Evolutionary conservation across 2,329 filamentous ascomycete species (phyloP), one percentile per base, ranked within the genome.

Genomic region (Clathrospora elynae): DNA sequence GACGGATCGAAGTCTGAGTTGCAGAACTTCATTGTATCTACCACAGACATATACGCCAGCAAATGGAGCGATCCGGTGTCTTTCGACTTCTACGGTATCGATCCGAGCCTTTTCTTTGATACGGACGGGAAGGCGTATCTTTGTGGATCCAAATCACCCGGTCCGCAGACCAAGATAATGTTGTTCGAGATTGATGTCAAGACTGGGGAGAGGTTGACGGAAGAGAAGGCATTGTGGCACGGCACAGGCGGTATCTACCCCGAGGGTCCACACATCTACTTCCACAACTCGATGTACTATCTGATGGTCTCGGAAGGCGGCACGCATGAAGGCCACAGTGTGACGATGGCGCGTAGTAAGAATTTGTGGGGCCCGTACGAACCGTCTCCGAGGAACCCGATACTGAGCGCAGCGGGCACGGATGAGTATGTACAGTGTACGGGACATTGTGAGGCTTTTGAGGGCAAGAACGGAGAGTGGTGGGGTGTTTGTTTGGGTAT

Each of bases 1-100:
- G 73, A 45, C 60, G 74, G 1, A 74, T 74, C 44, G 58, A 72
- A 2, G 75, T 73, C 3, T 63, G 69, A 30, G 23, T 61, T 20
- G 66, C 76, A 58, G 75, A 80, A 42, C 0, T 51, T 51, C 22
- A 49, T 55, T n/a, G 36, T 59, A 6, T 50, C 39, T 8, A 44
- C 38, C 6, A 49, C 42, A 2, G 44, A 59, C 22, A 50, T 53
- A 10, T 40, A 23, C 3, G 30, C 34, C 18, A 35, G 26, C 6
- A 30, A 33, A 10, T 57, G 55, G 55, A 49, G 43, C 8, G 31
- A 53, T 12, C 51, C 51, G 0, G 7, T 55, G 1, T 42, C 42
- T 18, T 57, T 55, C 13, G 28, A 40, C 8, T 52, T 53, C 22
- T 14, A 42, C 11, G 51, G 51, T 13, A 53, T 55, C 13, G 51